Percentiles rank a stretch among this genome's conserved stretches.
Evolutionary conservation across 1,284 basidiomycete species (phyloP).

Genomic region (Agroathelia rolfsii): DNA sequence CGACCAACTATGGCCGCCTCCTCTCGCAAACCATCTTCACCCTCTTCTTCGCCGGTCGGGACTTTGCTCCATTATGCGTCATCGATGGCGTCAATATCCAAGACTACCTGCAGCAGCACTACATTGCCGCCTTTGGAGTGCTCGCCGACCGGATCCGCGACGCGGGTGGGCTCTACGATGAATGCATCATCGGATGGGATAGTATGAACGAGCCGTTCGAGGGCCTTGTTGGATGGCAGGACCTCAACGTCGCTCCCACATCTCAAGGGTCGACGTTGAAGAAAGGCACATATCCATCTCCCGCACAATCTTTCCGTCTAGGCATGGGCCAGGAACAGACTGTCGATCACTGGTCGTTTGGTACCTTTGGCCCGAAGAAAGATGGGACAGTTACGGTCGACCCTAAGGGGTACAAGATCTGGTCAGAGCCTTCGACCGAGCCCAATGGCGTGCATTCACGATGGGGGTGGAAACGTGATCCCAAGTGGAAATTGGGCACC

Average conservation of each 20-base stretch:
- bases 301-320: slow-evolving; percentile 75
- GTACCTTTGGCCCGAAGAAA: slow-evolving; percentile 68
- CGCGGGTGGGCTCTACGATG: slow-evolving; percentile 72
- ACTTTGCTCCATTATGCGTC: slow-evolving; percentile 85
- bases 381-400: slow-evolving; percentile 73
- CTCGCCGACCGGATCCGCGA: slow-evolving; percentile 70
- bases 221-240: slow-evolving; percentile 71
- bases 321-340: slow-evolving; percentile 83
- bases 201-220: slow-evolving; percentile 92
- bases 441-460: slow-evolving; percentile 38
- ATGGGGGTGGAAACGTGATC: slow-evolving; percentile 79
- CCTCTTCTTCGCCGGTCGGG: slow-evolving; percentile 87
- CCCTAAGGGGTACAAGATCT: slow-evolving; percentile 70
- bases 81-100: slow-evolving; percentile 93
- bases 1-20: slow-evolving; percentile 89
- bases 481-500: slow-evolving; percentile 73
- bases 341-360: slow-evolving; percentile 82
- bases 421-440: slow-evolving; percentile 47
- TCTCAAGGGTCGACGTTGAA: slow-evolving; percentile 65
- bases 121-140: slow-evolving; percentile 64
- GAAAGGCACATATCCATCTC: slow-evolving; percentile 82
- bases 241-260: slow-evolving; percentile 59
- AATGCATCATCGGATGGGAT: slow-evolving; percentile 94
- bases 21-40: slow-evolving; percentile 87
- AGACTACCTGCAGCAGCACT: slow-evolving; percentile 87